These are phyloP conservation scores for Barnettozyma sp. DNA, from an alignment of 805 yeast species.

Conservation along the genomic window DNA sequence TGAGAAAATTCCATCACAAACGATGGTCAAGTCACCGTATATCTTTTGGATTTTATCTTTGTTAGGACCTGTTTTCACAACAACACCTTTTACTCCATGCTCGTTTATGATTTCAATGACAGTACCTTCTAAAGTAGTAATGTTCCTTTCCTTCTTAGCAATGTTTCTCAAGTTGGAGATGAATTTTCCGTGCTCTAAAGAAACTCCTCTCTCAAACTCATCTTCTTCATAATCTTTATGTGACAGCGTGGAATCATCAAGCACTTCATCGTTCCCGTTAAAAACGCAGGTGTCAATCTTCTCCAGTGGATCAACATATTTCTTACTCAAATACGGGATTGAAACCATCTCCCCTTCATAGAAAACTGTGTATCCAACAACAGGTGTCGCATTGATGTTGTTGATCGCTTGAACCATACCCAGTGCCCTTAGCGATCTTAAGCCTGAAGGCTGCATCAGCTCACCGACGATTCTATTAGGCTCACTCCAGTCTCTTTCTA, in stretches of 20 bases:
- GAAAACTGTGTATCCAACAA: constrained; percentile 74
- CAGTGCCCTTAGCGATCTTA: constrained; percentile 70
- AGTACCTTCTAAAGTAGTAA: constrained; percentile 75
- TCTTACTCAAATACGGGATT: constrained; percentile 68
- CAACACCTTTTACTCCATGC: constrained; percentile 68
- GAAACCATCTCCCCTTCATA: constrained; percentile 50
- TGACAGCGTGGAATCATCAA: constrained; percentile 44
- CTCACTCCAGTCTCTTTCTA: constrained; percentile 84
- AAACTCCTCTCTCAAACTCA: constrained; percentile 61
- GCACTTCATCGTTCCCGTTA: constrained; percentile 50
- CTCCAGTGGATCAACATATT: constrained; percentile 36
- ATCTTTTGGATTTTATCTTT: constrained; percentile 37
- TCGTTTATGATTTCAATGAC: constrained; percentile 62
- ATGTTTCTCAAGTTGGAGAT: constrained; percentile 66
- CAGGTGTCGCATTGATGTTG: constrained; percentile 69
- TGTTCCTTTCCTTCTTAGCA: constrained; percentile 64
- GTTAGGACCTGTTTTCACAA: constrained; percentile 37
- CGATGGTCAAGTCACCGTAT: constrained; percentile 59
- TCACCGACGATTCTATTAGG: constrained; percentile 98
- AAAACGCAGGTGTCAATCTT: constrained; percentile 51
- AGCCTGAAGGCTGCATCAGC: constrained; percentile 94
- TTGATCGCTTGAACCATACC: constrained; percentile 77
- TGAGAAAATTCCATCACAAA: constrained; percentile 93
- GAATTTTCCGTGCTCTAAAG: constrained; percentile 91
- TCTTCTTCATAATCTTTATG: constrained; percentile 50